Base-by-base conservation (phyloP, 108 stramenopile genomes). In the Fragilaria crotonensis region DNA sequence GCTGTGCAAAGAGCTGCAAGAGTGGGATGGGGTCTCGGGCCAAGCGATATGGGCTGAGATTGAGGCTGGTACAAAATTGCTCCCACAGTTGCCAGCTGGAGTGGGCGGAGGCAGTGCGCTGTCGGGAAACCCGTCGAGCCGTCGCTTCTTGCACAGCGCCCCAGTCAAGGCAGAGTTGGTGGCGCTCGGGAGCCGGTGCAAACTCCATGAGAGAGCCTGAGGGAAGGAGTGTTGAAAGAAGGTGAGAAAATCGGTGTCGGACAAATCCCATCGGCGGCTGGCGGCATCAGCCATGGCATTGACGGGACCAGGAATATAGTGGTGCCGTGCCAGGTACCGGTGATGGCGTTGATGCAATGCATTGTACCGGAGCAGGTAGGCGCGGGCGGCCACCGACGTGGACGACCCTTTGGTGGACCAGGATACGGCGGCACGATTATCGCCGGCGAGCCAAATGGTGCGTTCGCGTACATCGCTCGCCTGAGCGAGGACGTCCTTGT, bases 31-130 rank as follows among this genome's bases (percentile, higher is more conserved):
- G 66, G 3, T 49, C 28, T 30, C 49, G 25, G 45, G 59, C 47
- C 7, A 45, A 32, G 11, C 73, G 70, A 25, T 70, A 62, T 26
- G 72, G 62, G 44, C 64, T 62, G 45, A 68, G 9, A 11, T 3
- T 0, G 26, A 51, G 48, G 1, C 48, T 31, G 23, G 33, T 4
- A 46, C 62, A 64, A 57, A 28, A 70, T 14, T 32, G 2, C 5
- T 7, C n/a, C 69, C 69, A 70, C 2, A 44, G 46, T 14, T 36
- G 5, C 70, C 64, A 71, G 41, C 60, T 51, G 0, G 7, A 0
- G 45, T 65, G 45, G 28, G 33, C 2, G 41, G 41, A 9, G 41
- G 41, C 9, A 17, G 41, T 17, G 26, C 49, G 49, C 5, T 25
- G 7, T 20, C 25, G 44, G n/a, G 45, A 26, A 45, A 65, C 59